Evolutionary conservation across 148 eudicot genomes (phyloP).

Genomic region (Dianthus caryophyllus): DNA sequence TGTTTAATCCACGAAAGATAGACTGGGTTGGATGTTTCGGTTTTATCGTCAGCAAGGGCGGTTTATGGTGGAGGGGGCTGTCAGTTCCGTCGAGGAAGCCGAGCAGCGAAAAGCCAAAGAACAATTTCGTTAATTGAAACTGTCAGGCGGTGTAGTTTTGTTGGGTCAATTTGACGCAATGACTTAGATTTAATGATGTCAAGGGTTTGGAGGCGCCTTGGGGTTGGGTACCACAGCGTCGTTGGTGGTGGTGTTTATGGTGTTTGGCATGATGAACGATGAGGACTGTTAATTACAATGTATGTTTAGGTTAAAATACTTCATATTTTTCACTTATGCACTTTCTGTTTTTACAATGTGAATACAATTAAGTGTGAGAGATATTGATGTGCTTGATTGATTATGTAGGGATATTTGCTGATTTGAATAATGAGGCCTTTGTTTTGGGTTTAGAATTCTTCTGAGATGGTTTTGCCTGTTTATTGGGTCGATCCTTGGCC

Average conservation of each 20-base stretch:
- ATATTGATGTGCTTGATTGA: too few species aligned
- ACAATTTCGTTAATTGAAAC: neutral
- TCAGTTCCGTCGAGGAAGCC: neutral
- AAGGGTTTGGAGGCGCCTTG: neutral
- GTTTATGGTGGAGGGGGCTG: neutral
- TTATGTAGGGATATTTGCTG: too few species aligned
- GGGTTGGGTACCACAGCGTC: neutral
- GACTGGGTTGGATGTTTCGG: neutral
- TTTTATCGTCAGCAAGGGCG: neutral
- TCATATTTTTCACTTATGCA: too few species aligned
- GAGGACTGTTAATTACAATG: too few species aligned
- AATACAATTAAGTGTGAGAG: too few species aligned
- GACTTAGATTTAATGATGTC: neutral
- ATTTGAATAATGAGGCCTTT: constrained; percentile 83
- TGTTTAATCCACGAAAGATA: neutral
- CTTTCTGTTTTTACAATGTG: too few species aligned
- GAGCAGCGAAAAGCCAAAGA: neutral
- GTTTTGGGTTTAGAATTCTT: constrained; percentile 61
- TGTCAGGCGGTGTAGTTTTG: neutral
- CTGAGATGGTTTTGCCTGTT: constrained; percentile 71
- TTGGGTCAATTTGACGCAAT: neutral
- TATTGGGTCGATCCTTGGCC: constrained; percentile 81
- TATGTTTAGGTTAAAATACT: too few species aligned
- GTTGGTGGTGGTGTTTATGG: too few species aligned
- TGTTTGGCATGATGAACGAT: too few species aligned